Percentiles rank a stretch among this genome's conserved stretches.
phyloP scores from a whole-genome alignment of 192 early-diverging fungal species.

The Rhizophagus prolifer region DNA sequence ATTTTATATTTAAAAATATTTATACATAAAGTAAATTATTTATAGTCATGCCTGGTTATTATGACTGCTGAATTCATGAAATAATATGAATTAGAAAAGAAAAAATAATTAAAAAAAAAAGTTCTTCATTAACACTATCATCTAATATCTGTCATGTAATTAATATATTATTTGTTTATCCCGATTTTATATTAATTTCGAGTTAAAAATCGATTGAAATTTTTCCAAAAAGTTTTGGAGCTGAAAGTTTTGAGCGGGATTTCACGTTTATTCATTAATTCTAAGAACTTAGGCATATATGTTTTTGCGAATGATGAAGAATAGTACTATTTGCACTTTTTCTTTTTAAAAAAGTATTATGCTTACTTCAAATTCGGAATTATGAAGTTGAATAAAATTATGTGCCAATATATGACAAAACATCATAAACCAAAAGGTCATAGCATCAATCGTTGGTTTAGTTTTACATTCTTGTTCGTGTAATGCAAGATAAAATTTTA shows the following conservation, averaged over 20 bases:
- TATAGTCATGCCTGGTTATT: too few species aligned
- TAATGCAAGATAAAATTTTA: slow-evolving; percentile 70
- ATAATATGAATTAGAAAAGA: too few species aligned
- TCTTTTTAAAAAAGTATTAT: not conserved
- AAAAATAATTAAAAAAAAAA: too few species aligned
- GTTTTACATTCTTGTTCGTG: slow-evolving; percentile 49
- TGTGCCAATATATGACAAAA: slow-evolving; percentile 83
- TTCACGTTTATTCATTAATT: not conserved
- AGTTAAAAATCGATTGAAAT: too few species aligned
- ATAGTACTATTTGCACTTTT: slow-evolving; percentile 52
- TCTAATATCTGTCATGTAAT: too few species aligned
- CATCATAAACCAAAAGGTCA: slow-evolving; percentile 84
- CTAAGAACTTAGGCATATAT: slow-evolving; percentile 54
- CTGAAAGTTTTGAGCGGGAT: not conserved
- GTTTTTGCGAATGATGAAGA: slow-evolving; percentile 75
- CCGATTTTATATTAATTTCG: too few species aligned
- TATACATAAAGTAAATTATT: too few species aligned
- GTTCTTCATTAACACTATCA: too few species aligned
- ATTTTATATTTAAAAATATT: too few species aligned
- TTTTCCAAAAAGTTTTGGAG: too few species aligned
- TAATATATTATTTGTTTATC: too few species aligned
- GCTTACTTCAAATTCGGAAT: slow-evolving; percentile 67
- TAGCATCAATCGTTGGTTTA: slow-evolving; percentile 32
- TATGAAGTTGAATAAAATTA: slow-evolving; percentile 68
- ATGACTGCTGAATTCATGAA: too few species aligned